Conservation (phyloP, 2,329 filamentous ascomycete genomes). For the Penicillium occitanis region DNA sequence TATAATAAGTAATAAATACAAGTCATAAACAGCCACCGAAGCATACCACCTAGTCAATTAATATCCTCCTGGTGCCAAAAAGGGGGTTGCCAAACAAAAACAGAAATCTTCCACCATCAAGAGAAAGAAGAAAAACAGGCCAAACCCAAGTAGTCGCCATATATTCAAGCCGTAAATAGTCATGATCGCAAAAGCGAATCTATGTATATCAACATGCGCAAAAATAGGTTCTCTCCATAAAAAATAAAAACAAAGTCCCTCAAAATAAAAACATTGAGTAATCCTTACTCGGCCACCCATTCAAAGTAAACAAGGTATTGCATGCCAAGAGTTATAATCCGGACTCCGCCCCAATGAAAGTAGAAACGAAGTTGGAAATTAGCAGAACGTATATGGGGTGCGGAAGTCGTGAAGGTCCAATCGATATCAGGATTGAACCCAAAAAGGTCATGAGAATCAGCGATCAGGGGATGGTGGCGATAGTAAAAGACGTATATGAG, state of each 20-base stretch:
- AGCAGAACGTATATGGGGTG: background rate
- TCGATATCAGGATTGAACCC: background rate
- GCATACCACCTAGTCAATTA: background rate
- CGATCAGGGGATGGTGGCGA: slow-evolving; percentile 14
- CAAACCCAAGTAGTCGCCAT: background rate
- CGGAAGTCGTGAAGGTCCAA: background rate
- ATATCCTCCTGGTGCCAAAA: background rate
- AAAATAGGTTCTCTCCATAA: background rate
- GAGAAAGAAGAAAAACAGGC: background rate
- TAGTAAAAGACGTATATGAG: slow-evolving; percentile 9
- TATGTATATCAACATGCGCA: slow-evolving; percentile 7
- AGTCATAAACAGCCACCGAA: background rate
- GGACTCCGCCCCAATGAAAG: slow-evolving; percentile 9
- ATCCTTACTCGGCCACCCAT: slow-evolving; percentile 2
- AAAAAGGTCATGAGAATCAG: slow-evolving; percentile 33
- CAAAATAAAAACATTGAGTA: background rate
- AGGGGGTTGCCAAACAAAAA: background rate
- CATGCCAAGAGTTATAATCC: background rate
- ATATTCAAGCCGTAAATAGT: slow-evolving; percentile 13
- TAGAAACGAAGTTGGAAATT: background rate
- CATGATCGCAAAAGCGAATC: slow-evolving; percentile 11
- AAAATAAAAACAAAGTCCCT: background rate
- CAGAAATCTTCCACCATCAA: background rate
- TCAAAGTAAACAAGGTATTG: background rate
- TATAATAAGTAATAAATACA: slow-evolving; percentile 3